Evolutionary conservation across 1,284 basidiomycete genomes (phyloP), one percentile per base, ranked within the genome.

Genomic region (Chalciporus sp.): DNA sequence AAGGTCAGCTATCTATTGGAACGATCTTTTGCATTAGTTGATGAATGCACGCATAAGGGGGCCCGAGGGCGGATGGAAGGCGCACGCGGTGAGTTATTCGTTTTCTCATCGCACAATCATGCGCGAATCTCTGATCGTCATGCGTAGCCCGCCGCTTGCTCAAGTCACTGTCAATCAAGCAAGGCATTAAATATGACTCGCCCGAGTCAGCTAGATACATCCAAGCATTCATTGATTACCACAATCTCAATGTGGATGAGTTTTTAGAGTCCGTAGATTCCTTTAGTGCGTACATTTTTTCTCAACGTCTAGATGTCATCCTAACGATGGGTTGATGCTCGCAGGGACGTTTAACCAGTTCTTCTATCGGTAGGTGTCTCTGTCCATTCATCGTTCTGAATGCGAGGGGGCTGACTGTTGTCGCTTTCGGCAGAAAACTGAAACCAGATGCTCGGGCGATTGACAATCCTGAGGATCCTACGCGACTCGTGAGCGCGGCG

Each of bases 51-150:
- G 14, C 39, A 58, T 5, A 51, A 86, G 83, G 95, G 94, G 26
- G 92, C 92, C 27, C 88, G 87, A 56, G 84, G 88, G 55, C 79
- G 88, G 31, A 97, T 98, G 92, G 95, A 97, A 68, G 92, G 95
- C 39, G 86, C 82, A 6, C 78, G 93, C 72, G 92, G 92, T 86
- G 61, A 57, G 80, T 74, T 37, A n/a, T 33, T 33, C 16, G 3
- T 41, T 7, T 29, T 16, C 9, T 35, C 17, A 14, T 52, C 33
- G 14, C 20, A 35, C 54, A 23, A 19, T 44, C 33, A 6, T 23
- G 23, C 6, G 23, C 3, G 23, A 23, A 6, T 11, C 23, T 46
- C 45, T 50, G 26, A 58, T 8, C 16, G 39, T 17, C 12, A 16
- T 53, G 54, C 51, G 11, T 59, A 90, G 89, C 89, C 44, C 83